Base-by-base conservation (phyloP, 257 asterid genomes). In the Osmanthus fragrans region DNA sequence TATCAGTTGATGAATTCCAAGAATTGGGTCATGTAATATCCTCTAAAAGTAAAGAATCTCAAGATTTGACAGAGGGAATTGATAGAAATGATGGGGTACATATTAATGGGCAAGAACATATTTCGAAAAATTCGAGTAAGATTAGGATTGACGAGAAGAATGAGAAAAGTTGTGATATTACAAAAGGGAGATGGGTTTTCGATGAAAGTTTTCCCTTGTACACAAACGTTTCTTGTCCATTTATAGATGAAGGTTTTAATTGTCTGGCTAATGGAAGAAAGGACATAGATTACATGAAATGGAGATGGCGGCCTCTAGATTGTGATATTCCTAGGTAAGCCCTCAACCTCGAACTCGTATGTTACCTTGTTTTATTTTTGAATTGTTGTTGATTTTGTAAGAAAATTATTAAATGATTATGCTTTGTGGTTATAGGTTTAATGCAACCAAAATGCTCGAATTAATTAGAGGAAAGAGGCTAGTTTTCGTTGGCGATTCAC, bases 221-320 rank as follows among this genome's bases (percentile, higher is more conserved):
- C 82, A 89, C 91, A 71, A 85, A 89, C 80, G 77, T 29, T 49
- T 80, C 89, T 13, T 95, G 99, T 42, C 98, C 99, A 9, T 89
- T 82, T 66, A 90, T 95, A 78, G 98, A 95, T 76, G 99, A 95
- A 84, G 99, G 99, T 37, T 95, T 95, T 85, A 85, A 81, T 40
- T 95, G 98, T 82, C 84, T 83, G 86, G 82, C 76, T 29, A 95
- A 95, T 85, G 99, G 98, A 29, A 91, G 97, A 72, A 72, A 79
- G 76, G 93, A 93, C 70, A 87, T 70, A 64, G 89, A 81, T 73
- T 95, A 90, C 85, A 87, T 86, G 97, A 95, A 89, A 82, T 95
- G 99, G 98, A 90, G 97, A 77, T 95, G 99, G 99, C 94, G 86
- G 74, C 97, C 99, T 79, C 89, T 73, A 49, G 88, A 86, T 84